These are phyloP conservation scores for Auxenochlorella pyrenoidosa DNA, from an alignment of 139 green algal species.

Conservation along the genomic window DNA sequence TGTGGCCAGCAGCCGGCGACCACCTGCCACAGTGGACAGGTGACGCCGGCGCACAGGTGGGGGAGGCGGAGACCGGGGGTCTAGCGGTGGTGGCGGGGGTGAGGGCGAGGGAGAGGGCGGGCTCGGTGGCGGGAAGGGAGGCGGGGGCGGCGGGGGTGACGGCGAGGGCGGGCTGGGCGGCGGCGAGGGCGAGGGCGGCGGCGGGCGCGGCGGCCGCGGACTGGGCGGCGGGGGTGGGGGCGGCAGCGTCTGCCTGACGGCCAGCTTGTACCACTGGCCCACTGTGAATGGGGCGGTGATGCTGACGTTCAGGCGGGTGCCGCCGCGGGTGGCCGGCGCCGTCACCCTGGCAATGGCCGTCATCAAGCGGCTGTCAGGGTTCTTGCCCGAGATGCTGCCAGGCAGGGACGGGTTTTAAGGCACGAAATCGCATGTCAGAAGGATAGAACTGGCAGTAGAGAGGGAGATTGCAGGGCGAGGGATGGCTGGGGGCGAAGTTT, in stretches of 20 bases:
- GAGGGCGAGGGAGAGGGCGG: neutral
- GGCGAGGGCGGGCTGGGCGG: neutral
- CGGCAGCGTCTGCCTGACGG: neutral
- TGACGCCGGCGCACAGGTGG: neutral
- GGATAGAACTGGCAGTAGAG: neutral
- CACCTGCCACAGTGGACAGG: neutral
- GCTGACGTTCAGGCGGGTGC: neutral
- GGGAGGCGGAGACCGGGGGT: neutral
- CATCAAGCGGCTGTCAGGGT: neutral
- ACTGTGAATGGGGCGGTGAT: neutral
- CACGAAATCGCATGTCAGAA: neutral
- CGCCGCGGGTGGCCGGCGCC: neutral
- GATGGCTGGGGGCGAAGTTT: too few relatives aligned
- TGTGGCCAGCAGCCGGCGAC: too few relatives aligned
- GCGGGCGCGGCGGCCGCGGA: neutral
- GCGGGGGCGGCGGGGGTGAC: neutral
- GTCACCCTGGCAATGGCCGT: neutral
- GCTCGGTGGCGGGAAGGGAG: neutral
- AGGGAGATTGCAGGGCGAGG: neutral
- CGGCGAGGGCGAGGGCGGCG: neutral
- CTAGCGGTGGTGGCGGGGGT: neutral
- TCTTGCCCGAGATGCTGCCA: neutral
- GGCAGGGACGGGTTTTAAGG: too few relatives aligned
- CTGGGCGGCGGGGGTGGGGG: neutral
- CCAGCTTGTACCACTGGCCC: constrained; percentile 3